Conservation (phyloP, 129 eudicot species). For the Lactuca saligna region DNA sequence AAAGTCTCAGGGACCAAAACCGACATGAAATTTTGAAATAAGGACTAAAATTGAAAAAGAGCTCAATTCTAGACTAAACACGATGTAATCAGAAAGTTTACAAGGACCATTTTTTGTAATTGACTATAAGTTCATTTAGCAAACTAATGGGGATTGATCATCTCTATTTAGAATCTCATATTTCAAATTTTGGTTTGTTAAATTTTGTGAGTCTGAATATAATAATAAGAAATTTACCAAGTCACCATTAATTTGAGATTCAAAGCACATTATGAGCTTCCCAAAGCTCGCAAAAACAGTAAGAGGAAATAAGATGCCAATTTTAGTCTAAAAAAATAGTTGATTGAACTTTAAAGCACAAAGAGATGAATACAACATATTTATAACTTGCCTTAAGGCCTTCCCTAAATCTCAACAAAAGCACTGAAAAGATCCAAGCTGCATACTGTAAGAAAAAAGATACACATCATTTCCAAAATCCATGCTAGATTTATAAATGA, state of each 20-base stretch:
- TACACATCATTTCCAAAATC: constrained; percentile 21
- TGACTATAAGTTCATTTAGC: background rate
- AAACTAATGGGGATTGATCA: constrained; percentile 8
- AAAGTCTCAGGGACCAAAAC: too few relatives aligned
- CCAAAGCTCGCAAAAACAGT: constrained; percentile 71
- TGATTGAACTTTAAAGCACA: background rate
- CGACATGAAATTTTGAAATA: background rate
- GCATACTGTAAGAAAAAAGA: constrained; percentile 59
- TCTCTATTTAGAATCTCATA: constrained; percentile 1
- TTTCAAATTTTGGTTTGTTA: background rate
- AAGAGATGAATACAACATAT: background rate
- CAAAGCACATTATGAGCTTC: constrained; percentile 53
- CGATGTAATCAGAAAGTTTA: too few relatives aligned
- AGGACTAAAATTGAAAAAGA: background rate
- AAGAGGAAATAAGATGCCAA: constrained; percentile 83
- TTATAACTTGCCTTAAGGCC: constrained; percentile 61
- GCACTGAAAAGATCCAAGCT: constrained; percentile 77
- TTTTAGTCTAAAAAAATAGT: constrained; percentile 58
- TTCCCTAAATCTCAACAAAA: constrained; percentile 78
- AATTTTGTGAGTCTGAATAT: background rate
- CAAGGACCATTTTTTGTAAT: background rate
- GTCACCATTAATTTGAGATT: constrained; percentile 68
- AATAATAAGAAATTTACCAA: constrained; percentile 46
- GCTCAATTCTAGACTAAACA: background rate
- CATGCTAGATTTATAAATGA: background rate